Base-by-base conservation (phyloP, 495 filamentous ascomycete genomes). In the Xylaria longipes region DNA sequence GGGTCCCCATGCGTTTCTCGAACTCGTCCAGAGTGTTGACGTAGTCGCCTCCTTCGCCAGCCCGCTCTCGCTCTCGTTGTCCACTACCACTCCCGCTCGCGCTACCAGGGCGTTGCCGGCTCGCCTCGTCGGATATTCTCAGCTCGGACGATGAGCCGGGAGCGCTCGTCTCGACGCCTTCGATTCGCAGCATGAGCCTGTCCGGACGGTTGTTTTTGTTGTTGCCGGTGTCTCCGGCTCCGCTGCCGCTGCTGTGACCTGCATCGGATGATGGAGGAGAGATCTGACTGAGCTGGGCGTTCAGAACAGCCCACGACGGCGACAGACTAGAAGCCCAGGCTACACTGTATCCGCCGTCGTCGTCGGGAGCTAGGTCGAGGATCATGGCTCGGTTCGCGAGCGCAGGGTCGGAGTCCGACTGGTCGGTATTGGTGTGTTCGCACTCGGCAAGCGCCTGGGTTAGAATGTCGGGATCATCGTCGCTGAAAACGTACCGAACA, bases 401-500 rank as follows among this genome's bases (percentile, higher is more conserved):
- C 65, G 70, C 31, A 57, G 71, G 69, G 57, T 78, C 69, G 43
- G 71, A 72, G 17, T 65, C 31, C 33, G 74, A 70, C 45, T 71
- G 72, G 41, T 68, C 70, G 64, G 65, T 54, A 39, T 77, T 62
- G 71, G 68, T 22, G 70, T 84, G 76, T 39, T 83, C 69, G 52
- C 69, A 82, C 41, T 81, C 74, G 73, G 75, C 79, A 65, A 86
- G 76, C 20, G 81, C 82, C 62, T 79, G 78, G 8, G 91, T 91
- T 39, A 93, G 80, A 56, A 91, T 82, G 12, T 92, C 91, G 12
- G 85, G 83, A 70, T 90, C 88, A 80, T 97, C 94, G 76, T 95
- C 92, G 73, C 86, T 87, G 82, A 97, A 98, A 71, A 97, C 88
- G 82, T 98, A 98, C 85, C 95, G 94, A 3, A 97, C 90, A 50